Conservation (phyloP, 768 basidiomycete genomes). For the Dictyophora rubrovolvata region DNA sequence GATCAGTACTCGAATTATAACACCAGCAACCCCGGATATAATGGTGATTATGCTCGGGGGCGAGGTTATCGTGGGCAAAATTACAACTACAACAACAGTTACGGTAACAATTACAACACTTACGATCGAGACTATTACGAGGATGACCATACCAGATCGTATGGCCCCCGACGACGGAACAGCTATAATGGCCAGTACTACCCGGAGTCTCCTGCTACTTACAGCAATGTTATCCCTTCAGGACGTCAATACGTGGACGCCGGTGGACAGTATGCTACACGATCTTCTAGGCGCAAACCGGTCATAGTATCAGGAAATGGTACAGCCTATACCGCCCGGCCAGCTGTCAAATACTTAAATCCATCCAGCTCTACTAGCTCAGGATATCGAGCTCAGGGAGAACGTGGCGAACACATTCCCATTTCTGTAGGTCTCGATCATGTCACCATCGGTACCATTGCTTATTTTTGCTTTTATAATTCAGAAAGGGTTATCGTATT, state of each 20-base stretch:
- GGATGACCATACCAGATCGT: background rate
- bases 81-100: background rate
- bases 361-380: background rate
- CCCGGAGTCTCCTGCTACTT: background rate
- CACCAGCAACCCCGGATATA: background rate
- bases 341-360: background rate
- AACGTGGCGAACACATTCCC: slow-evolving; percentile 1
- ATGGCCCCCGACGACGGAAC: background rate
- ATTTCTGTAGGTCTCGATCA: background rate
- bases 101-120: background rate
- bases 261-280: background rate
- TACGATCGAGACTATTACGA: background rate
- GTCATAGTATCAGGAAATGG: background rate
- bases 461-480: background rate
- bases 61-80: background rate
- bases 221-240: background rate
- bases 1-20: background rate
- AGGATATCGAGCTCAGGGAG: slow-evolving; percentile 3
- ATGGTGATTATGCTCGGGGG: background rate
- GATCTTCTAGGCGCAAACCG: background rate
- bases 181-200: background rate
- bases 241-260: background rate
- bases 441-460: background rate
- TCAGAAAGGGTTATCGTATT: slow-evolving; percentile 2
- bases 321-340: background rate